Evolutionary conservation across 2,329 filamentous ascomycete genomes (phyloP), one percentile per base, ranked within the genome.

Genomic region (Xylaria sp.): DNA sequence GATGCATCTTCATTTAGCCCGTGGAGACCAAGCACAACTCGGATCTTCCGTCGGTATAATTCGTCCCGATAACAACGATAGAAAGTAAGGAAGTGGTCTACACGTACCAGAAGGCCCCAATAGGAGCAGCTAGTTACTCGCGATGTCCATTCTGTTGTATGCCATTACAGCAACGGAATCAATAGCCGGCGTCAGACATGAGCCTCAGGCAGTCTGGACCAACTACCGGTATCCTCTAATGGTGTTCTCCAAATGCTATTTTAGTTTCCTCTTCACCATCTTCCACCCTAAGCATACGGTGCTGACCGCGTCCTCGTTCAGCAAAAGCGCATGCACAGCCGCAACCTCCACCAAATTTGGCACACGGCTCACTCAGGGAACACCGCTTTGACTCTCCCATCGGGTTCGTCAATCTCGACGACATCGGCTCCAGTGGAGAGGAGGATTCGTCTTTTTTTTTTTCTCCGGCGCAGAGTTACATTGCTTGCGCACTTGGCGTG

Each of bases 391-490:
- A 57, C 65, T 22, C 55, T 65, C 45, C 13, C 55, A 47, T 63
- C 56, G 54, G 54, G 33, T 60, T 68, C 59, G 63, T 61, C 50
- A 54, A 57, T 58, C 55, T 56, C 38, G 33, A 69, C 58, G 57
- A 61, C 63, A 31, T 62, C 63, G 66, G 58, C 66, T 45, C 58
- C 36, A 60, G 25, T 54, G 36, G 49, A 39, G 57, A 42, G 54
- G 27, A 54, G 20, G 39, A 60, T 50, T 64, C 63, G 25, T 61
- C 10, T 51, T 50, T 57, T 58, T 59, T 33, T 55, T 31, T 64
- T 66, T 68, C 56, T 66, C 68, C 63, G 68, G 63, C 58, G 51
- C 38, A 66, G 60, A 69, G 68, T 70, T 70, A 62, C 68, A 68
- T 66, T 64, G 63, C 66, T 66, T 69, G 68, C 60, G 22, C 57